A percentile compares a stretch with the other conserved stretches of the same genome.
Conservation (phyloP, 2,329 filamentous ascomycete genomes). For the Ceratocystis eucalypticola region DNA sequence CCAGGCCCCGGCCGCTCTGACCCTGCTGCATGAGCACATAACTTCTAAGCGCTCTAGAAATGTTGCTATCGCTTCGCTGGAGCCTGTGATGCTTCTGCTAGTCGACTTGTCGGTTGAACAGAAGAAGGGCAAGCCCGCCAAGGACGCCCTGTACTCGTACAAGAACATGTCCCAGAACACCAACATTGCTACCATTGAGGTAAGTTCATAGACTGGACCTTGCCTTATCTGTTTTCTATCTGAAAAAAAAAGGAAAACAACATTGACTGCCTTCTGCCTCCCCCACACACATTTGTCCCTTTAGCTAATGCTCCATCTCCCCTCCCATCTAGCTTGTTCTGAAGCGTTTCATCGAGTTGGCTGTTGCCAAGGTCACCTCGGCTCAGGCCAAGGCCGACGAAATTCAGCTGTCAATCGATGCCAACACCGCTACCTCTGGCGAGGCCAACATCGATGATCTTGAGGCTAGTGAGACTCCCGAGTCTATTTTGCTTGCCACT, state of each 20-base stretch:
- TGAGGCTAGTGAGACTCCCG: slow-evolving; percentile 91
- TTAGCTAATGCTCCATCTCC: not conserved
- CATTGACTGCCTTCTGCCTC: no score
- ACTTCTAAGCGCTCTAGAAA: slow-evolving; percentile 96
- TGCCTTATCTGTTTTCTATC: not conserved
- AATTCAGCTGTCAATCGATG: slow-evolving; percentile 76
- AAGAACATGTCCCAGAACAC: slow-evolving; percentile 99
- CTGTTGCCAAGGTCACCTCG: slow-evolving; percentile 88
- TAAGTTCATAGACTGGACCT: not conserved
- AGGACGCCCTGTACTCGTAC: slow-evolving; percentile 98
- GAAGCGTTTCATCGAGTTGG: slow-evolving; percentile 95
- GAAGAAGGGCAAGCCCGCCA: slow-evolving; percentile 95
- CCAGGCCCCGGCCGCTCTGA: slow-evolving; percentile 82
- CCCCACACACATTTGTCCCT: not conserved
- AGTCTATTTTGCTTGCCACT: slow-evolving; percentile 93
- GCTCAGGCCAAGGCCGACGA: slow-evolving; percentile 94
- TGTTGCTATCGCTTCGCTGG: slow-evolving; percentile 87
- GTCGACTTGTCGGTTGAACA: slow-evolving; percentile 94
- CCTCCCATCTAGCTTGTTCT: slow-evolving; percentile 54
- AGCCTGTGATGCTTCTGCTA: slow-evolving; percentile 96
- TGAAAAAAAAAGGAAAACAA: not conserved
- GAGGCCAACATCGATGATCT: slow-evolving; percentile 73
- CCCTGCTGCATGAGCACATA: slow-evolving; percentile 96
- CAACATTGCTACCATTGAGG: slow-evolving; percentile 95
- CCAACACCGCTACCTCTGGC: slow-evolving; percentile 45